Evolutionary conservation across 345 rosid species (phyloP), one percentile per base, ranked within the genome.

Genomic region (Anacardium occidentale): DNA sequence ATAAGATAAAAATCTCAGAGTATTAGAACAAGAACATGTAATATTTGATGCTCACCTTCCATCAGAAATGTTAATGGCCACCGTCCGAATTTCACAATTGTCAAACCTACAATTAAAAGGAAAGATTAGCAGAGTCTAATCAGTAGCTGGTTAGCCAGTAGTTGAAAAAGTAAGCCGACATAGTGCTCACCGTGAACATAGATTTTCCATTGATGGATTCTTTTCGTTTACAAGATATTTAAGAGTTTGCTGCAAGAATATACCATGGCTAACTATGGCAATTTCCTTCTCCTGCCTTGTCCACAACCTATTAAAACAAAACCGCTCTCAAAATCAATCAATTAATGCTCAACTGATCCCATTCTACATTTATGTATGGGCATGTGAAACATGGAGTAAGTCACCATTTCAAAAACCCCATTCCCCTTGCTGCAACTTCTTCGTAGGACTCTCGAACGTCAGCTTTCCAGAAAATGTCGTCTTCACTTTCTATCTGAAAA

Each of bases 241-340:
- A 1, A 90, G 80, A 7, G 89, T 79, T 18, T 88, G 64, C 51
- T 83, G 87, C 78, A 94, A 82, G 80, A 92, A 87, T 17, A 85
- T 85, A 14, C 94, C 83, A 51, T 92, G 97, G 77, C 89, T 83
- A 7, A 94, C 95, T 18, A 94, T 48, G 53, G 90, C 98, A 60
- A 94, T 86, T 76, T 94, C 93, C 75, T 82, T 87, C 86, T 94
- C 98, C 58, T 83, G 84, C 21, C 96, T 78, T 51, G 91, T 83
- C 87, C 91, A 85, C 78, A 90, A 40, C 97, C 97, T 90, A 72
- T 5, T 6, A 37, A 37, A 37, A 37, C 9, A 1, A 37, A 37
- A 37, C 42, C 42, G 7, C 42, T 37, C 42, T 37, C 8, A 34
- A 34, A 34, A 5, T 34, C 4, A 37, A 7, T 3, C 42, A 17